These are phyloP conservation scores for Microdochium nivale DNA, from an alignment of 2,329 filamentous ascomycete species.

Conservation along the genomic window DNA sequence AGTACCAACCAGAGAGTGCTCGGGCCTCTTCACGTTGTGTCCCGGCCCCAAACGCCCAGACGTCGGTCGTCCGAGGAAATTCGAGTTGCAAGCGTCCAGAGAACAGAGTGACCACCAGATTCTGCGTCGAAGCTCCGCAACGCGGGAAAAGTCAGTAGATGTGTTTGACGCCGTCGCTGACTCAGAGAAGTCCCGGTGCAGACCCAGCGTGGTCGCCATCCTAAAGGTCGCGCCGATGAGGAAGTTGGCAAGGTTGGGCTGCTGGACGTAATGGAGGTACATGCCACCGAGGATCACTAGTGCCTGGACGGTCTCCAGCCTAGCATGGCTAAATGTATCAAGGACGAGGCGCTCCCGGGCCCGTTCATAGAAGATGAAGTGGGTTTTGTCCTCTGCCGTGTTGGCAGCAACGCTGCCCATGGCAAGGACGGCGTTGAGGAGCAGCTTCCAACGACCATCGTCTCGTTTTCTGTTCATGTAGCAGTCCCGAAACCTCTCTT, in stretches of 20 bases:
- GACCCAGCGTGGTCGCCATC: constrained; percentile 65
- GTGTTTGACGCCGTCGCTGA: background rate
- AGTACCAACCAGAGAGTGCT: background rate
- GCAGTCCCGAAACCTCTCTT: constrained; percentile 58
- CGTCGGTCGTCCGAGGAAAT: background rate
- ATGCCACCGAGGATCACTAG: constrained; percentile 64
- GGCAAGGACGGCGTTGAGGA: constrained; percentile 70
- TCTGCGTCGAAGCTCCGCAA: background rate
- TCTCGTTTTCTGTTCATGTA: constrained; percentile 53
- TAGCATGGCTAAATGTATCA: constrained; percentile 60
- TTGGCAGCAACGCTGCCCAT: constrained; percentile 66
- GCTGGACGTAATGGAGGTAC: constrained; percentile 71
- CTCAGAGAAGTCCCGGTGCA: constrained; percentile 51
- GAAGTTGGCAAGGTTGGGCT: constrained; percentile 68
- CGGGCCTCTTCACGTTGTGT: background rate
- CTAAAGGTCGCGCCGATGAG: constrained; percentile 62
- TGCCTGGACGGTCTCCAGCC: constrained; percentile 66
- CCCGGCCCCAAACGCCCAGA: background rate
- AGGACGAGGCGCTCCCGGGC: constrained; percentile 59
- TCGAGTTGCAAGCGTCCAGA: background rate
- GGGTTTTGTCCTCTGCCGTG: constrained; percentile 55
- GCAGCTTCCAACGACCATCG: constrained; percentile 61
- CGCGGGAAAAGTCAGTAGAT: background rate
- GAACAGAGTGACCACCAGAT: background rate
- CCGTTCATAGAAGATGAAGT: constrained; percentile 61